Conservation (phyloP, 768 basidiomycete species). For the Boletus edulis region DNA sequence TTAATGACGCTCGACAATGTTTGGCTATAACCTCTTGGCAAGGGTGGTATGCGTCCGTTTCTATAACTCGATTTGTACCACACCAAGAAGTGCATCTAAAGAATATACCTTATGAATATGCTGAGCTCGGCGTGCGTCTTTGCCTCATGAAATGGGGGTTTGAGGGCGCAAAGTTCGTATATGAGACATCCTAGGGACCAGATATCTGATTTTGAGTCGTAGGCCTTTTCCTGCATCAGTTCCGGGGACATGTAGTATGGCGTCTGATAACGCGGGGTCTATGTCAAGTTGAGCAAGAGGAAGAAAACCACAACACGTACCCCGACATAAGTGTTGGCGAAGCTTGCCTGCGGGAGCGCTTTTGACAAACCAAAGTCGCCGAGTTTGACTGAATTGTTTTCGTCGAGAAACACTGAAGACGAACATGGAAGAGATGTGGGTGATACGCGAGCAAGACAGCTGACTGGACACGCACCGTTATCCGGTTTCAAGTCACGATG, state of each 20-base stretch:
- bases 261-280: constrained; percentile 66
- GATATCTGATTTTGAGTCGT: constrained; percentile 97
- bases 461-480: constrained; percentile 62
- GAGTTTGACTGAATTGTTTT: constrained; percentile 82
- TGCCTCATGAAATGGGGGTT: constrained; percentile 92
- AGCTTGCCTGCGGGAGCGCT: constrained; percentile 81
- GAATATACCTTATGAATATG: constrained; percentile 71
- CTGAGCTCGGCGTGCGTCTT: constrained; percentile 86
- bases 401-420: constrained; percentile 81
- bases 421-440: not conserved
- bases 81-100: not conserved
- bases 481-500: constrained; percentile 98
- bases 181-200: constrained; percentile 98
- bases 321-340: constrained; percentile 96
- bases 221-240: constrained; percentile 94
- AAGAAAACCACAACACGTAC: constrained; percentile 44
- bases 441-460: not conserved
- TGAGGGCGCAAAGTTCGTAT: constrained; percentile 92
- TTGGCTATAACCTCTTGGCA: constrained; percentile 82
- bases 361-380: constrained; percentile 98
- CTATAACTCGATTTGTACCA: constrained; percentile 31
- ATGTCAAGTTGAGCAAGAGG: not conserved
- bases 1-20: constrained; percentile 72
- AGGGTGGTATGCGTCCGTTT: constrained; percentile 87
- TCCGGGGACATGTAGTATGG: constrained; percentile 99